phyloP scores from a whole-genome alignment of 2,329 filamentous ascomycete species.

The Trichoderma brevicompactum region DNA sequence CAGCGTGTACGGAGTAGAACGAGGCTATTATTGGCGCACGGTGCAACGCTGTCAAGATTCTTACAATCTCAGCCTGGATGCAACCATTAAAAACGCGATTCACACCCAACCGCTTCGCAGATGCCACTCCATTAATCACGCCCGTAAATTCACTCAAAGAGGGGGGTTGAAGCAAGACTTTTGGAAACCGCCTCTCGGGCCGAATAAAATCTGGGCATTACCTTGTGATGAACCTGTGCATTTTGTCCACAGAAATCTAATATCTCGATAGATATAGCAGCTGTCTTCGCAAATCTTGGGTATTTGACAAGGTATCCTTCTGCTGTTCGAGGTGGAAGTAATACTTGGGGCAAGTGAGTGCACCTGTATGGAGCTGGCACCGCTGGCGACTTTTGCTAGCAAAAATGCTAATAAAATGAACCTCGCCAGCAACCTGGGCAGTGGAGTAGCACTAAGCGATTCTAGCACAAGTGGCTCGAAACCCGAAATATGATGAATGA shows the following conservation, averaged over 20 bases:
- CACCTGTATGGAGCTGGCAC: no score
- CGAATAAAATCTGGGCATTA: conserved; percentile 18
- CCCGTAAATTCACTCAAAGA: conserved; percentile 28
- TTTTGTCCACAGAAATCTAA: background rate
- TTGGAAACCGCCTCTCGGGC: conserved; percentile 6
- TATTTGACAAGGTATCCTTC: no score
- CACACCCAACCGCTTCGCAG: conserved; percentile 11
- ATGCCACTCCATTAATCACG: conserved; percentile 1
- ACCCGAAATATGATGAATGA: background rate
- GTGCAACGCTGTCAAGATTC: conserved; percentile 17
- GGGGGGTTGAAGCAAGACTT: background rate
- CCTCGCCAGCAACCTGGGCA: conserved; percentile 5
- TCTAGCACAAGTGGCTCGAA: conserved; percentile 19
- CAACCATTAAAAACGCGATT: background rate
- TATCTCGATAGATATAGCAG: background rate
- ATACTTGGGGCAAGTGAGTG: no score
- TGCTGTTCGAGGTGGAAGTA: no score
- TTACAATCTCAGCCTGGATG: conserved; percentile 22
- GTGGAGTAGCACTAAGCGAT: conserved; percentile 18
- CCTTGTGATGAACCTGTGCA: background rate
- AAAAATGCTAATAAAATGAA: conserved; percentile 23
- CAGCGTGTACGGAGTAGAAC: background rate
- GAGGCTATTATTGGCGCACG: conserved; percentile 16
- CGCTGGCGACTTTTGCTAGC: background rate
- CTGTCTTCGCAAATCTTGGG: no score